phyloP scores from a whole-genome alignment of 345 rosid species.

The Draba incana region DNA sequence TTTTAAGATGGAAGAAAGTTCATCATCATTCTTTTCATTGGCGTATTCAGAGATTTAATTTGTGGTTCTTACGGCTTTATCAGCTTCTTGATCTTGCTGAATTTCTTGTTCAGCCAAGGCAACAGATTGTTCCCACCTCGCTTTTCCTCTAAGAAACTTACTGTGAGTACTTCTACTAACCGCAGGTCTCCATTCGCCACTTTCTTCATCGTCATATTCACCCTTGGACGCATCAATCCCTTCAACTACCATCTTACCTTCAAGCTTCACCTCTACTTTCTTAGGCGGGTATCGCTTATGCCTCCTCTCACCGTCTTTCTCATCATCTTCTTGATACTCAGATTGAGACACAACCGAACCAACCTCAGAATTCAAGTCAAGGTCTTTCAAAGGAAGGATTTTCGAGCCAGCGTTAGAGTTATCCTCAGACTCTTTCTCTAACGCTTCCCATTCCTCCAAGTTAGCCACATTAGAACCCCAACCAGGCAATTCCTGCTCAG shows the following conservation, averaged over 20 bases:
- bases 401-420: constrained; percentile 51
- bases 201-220: constrained; percentile 52
- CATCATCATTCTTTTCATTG: constrained; percentile 37
- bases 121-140: constrained; percentile 56
- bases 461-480: constrained; percentile 96
- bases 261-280: constrained; percentile 65
- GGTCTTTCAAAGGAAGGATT: constrained; percentile 82
- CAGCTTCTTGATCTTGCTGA: constrained; percentile 52
- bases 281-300: constrained; percentile 53
- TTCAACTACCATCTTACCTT: constrained; percentile 86
- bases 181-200: constrained; percentile 85
- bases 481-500: constrained; percentile 87
- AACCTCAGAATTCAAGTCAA: constrained; percentile 65
- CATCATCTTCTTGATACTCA: constrained; percentile 56
- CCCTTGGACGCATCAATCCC: constrained; percentile 95
- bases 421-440: constrained; percentile 62
- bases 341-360: constrained; percentile 49
- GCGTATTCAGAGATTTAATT: constrained; percentile 34
- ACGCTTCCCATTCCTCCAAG: constrained; percentile 91
- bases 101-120: constrained; percentile 63
- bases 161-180: constrained; percentile 93
- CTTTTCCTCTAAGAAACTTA: constrained; percentile 77
- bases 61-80: constrained; percentile 32
- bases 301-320: constrained; percentile 46
- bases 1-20: constrained; percentile 54